Conservation (phyloP, 2,329 filamentous ascomycete species). For the Colletotrichum phormii region DNA sequence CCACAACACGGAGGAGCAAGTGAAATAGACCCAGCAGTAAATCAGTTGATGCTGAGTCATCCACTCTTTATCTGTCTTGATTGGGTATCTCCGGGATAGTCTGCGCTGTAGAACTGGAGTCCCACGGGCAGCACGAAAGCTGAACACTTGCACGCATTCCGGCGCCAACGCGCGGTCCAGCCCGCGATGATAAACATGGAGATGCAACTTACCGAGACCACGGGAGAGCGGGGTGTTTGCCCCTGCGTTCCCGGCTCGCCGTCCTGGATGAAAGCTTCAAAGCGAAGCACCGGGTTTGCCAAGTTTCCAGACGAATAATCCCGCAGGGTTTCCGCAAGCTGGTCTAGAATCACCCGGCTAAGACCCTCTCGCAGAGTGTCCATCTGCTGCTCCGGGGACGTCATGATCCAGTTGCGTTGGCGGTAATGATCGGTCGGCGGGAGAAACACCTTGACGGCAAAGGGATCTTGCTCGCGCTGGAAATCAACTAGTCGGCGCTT, state of each 20-base stretch:
- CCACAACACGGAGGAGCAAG: neutral
- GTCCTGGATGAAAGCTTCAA: slow-evolving; percentile 38
- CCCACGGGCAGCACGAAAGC: neutral
- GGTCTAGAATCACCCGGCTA: slow-evolving; percentile 36
- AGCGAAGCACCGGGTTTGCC: slow-evolving; percentile 36
- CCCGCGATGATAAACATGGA: neutral
- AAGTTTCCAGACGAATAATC: slow-evolving; percentile 37
- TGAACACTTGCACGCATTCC: neutral
- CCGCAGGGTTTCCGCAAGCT: slow-evolving; percentile 34
- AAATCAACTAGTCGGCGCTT: slow-evolving; percentile 11
- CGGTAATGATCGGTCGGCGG: neutral
- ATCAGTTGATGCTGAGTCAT: neutral
- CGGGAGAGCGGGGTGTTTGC: slow-evolving; percentile 34
- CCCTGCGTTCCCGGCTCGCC: slow-evolving; percentile 31
- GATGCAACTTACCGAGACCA: slow-evolving; percentile 35
- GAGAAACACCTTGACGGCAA: neutral
- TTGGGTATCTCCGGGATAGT: neutral
- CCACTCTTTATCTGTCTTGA: neutral
- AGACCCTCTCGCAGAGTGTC: slow-evolving; percentile 34
- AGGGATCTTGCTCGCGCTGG: slow-evolving; percentile 1
- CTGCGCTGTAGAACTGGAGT: neutral
- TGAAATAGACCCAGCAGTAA: neutral
- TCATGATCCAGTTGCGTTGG: slow-evolving; percentile 24
- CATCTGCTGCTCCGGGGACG: slow-evolving; percentile 36
- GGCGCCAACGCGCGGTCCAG: neutral